Percentiles rank a stretch among this genome's conserved stretches.
phyloP scores from a whole-genome alignment of 768 basidiomycete genomes.

The Candolleomyces eurysporus region DNA sequence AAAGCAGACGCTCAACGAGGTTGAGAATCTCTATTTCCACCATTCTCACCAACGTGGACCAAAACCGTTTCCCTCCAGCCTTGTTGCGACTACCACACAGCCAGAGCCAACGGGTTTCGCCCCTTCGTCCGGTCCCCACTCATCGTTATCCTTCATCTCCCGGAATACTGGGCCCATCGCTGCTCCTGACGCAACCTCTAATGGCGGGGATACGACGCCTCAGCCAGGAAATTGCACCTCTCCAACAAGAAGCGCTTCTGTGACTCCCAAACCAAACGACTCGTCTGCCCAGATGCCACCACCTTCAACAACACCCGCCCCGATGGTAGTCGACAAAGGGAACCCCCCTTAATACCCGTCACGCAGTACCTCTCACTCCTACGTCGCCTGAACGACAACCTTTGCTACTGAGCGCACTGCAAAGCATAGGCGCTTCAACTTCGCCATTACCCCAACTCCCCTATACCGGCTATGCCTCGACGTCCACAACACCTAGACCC shows the following conservation, averaged over 20 bases:
- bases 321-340: neutral
- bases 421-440: neutral
- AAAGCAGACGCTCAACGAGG: constrained; percentile 77
- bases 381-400: neutral
- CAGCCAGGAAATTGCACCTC: too few relatives aligned
- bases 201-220: neutral
- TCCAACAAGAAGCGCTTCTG: neutral
- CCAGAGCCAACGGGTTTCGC: constrained; percentile 13
- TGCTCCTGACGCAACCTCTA: neutral
- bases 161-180: constrained; percentile 10
- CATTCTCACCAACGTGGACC: constrained; percentile 55
- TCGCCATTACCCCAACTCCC: neutral
- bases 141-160: constrained; percentile 26
- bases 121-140: constrained; percentile 17
- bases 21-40: constrained; percentile 80
- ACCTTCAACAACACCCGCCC: constrained; percentile 1
- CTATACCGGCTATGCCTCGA: neutral
- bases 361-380: neutral
- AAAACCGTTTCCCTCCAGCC: constrained; percentile 24
- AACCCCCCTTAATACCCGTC: neutral
- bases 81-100: constrained; percentile 24
- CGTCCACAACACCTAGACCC: neutral
- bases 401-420: neutral
- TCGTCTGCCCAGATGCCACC: neutral
- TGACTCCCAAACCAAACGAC: neutral